Evolutionary conservation across 225 moss, liverwort and hornwort genomes (phyloP).

Genomic region (Climacium dendroides): DNA sequence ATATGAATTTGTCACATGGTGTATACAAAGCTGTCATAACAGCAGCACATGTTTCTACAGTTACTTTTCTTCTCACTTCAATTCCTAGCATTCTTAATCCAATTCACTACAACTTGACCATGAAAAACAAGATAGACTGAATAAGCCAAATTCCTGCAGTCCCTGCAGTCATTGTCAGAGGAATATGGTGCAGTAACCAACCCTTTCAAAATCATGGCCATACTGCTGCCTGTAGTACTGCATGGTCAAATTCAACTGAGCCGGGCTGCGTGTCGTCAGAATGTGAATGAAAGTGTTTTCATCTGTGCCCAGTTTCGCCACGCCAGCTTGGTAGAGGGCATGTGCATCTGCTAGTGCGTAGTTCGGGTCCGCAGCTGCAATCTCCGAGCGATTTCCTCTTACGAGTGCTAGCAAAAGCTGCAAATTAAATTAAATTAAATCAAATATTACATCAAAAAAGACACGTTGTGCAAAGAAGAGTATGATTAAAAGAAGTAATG

Average conservation of each 20-base stretch:
- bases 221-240: constrained; percentile 39
- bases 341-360: constrained; percentile 29
- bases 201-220: constrained; percentile 48
- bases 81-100: background rate
- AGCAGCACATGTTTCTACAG: background rate
- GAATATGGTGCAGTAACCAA: background rate
- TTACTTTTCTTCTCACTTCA: background rate
- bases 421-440: background rate
- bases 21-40: background rate
- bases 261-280: constrained; percentile 36
- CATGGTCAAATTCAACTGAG: constrained; percentile 30
- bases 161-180: background rate
- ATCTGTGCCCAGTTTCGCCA: constrained; percentile 30
- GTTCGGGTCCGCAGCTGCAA: constrained; percentile 10
- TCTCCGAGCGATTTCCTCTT: constrained; percentile 32
- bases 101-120: background rate
- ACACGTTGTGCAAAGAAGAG: background rate
- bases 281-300: constrained; percentile 45
- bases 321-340: constrained; percentile 37
- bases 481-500: background rate
- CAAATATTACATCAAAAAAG: background rate
- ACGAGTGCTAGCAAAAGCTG: constrained; percentile 51
- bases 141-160: background rate
- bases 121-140: background rate
- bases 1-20: background rate